Base-by-base conservation (phyloP, 2,329 filamentous ascomycete genomes). In the Nothopassalora personata region DNA sequence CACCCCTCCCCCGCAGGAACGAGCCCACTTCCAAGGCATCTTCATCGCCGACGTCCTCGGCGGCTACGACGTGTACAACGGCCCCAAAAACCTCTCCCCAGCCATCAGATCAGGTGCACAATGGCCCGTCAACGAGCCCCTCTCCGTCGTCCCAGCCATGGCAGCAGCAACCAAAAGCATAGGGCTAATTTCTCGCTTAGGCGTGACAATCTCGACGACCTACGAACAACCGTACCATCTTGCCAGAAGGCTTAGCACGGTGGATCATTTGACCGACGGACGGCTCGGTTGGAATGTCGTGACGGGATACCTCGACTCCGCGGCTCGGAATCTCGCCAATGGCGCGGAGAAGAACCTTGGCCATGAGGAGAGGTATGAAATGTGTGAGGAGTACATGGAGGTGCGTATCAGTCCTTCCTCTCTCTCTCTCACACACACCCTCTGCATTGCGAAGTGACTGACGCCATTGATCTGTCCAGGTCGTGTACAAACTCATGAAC, bases 161-260 rank as follows among this genome's bases (percentile, higher is more conserved):
- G 86, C 86, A 0, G 85, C 86, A 0, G 86, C 78, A 0, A 89
- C 86, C 0, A 80, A 83, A 63, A 87, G 78, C 59, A 80, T 90
- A n/a, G 83, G 81, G 23, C 23, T 23, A 3, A 23, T 23, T 23
- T 23, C 2, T 23, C 23, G 23, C 23, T 23, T 10, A 36, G 34
- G 86, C 0, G 83, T 89, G 1, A 89, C 86, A 0, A 80, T 86
- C 0, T 82, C 83, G 1, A 88, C 86, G 0, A 87, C 84, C 0
- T 89, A 89, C 61, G 86, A 89, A 69, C 81, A 85, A 67, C 86
- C 86, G 0, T 89, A 87, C 66, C 82, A 87, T 63, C 74, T 89
- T 13, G 86, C 86, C 0, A 73, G 86, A 18, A 74, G 85, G n/a
- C 72, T 89, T 10, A 84, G 82, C 4, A 89, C 86, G 0, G 76